Base-by-base conservation (phyloP, 495 filamentous ascomycete genomes). In the Aspergillus baeticus region DNA sequence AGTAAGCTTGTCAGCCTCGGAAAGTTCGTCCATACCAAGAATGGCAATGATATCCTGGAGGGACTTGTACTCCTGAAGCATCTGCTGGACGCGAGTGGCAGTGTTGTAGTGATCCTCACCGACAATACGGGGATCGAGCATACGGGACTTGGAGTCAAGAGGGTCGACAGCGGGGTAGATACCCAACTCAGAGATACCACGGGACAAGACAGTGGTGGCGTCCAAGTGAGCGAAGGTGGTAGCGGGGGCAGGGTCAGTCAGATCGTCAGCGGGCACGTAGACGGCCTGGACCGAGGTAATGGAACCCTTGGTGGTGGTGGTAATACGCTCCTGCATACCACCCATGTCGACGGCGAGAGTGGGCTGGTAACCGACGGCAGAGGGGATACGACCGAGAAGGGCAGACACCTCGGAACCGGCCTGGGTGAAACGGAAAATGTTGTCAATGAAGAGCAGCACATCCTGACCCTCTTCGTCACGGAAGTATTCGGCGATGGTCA, bases 1-100 rank as follows among this genome's bases (percentile, higher is more conserved):
- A 63, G 95, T 98, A 66, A 98, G 85, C 88, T 98, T 98, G 75
- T 98, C 95, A 65, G 89, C 87, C 82, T 97, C 95, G 61, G 92
- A 96, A 77, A 98, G 80, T 76, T 98, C 95, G 80, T 98, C 95
- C 95, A 98, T 97, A 86, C 94, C 94, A 71, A 98, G 77, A 89
- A 98, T 98, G 79, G 94, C 94, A 84, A 98, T 98, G 85, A 98
- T 98, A 84, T 98, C 94, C 78, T 98, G 94, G 60, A 98, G 89
- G 55, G 93, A 97, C 89, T 98, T 98, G 89, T 98, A 98, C 84
- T 97, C 95, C 81, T 98, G 94, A 75, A 98, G 84, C 82, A 96
- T 98, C 82, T 92, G 89, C 83, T 98, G 94, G 72, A 98, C 94
- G 63, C 85, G 84, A 73, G 87, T 89, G 78, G 94, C 94, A 65